These are phyloP conservation scores for Sarcodon sp. DNA, from an alignment of 768 basidiomycete species.

Conservation along the genomic window DNA sequence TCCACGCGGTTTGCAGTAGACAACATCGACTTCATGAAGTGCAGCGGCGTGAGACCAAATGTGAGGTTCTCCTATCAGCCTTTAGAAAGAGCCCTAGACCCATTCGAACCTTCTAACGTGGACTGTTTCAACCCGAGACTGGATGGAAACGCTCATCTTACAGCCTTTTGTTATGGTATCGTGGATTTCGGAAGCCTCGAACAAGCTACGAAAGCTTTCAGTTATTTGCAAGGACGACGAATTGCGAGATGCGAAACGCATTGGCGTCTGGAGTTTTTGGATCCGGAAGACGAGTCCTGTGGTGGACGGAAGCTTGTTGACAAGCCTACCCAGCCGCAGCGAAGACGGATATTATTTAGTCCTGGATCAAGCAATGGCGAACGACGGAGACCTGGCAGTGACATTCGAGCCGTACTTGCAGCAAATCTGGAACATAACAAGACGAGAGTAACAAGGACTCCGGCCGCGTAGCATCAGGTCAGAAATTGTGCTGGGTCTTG, in stretches of 20 bases:
- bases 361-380: no score
- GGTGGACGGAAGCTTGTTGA: background rate
- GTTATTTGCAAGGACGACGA: background rate
- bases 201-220: background rate
- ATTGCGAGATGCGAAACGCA: background rate
- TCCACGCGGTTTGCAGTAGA: background rate
- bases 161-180: background rate
- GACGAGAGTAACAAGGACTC: no score
- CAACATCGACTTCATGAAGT: background rate
- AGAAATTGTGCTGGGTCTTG: no score
- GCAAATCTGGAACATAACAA: no score
- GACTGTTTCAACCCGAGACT: background rate
- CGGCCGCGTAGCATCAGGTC: no score
- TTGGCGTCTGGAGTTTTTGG: background rate
- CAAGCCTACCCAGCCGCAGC: no score
- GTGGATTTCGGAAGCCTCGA: background rate
- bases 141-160: background rate
- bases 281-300: background rate
- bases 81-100: background rate
- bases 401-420: no score
- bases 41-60: background rate
- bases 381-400: no score
- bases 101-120: background rate
- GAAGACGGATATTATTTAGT: no score
- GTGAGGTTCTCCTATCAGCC: background rate